phyloP scores from a whole-genome alignment of 2,329 filamentous ascomycete species.

The Ophiosphaerella herpotricha region DNA sequence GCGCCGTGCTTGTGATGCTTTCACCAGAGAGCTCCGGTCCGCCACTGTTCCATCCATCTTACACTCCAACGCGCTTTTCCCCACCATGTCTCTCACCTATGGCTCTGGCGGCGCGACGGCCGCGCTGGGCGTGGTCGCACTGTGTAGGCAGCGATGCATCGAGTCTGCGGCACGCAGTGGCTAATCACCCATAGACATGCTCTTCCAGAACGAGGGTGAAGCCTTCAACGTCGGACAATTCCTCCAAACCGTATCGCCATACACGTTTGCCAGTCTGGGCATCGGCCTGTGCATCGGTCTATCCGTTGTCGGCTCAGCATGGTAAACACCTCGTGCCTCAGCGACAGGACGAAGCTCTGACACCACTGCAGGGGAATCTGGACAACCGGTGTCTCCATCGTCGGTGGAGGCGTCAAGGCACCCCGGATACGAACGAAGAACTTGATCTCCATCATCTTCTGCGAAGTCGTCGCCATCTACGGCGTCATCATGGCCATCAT shows the following conservation, averaged over 20 bases:
- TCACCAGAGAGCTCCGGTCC: slow-evolving; percentile 33
- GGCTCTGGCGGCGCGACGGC: slow-evolving; percentile 69
- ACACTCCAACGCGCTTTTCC: slow-evolving; percentile 13
- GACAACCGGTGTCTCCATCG: slow-evolving; percentile 95
- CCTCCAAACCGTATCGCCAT: slow-evolving; percentile 90
- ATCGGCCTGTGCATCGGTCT: slow-evolving; percentile 94
- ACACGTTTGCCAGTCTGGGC: slow-evolving; percentile 88
- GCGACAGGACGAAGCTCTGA: slow-evolving; percentile 15
- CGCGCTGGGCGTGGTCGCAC: slow-evolving; percentile 73
- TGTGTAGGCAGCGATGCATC: slow-evolving; percentile 64
- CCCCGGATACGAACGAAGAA: slow-evolving; percentile 99
- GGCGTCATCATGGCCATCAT: slow-evolving; percentile 99
- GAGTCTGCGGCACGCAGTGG: slow-evolving; percentile 25
- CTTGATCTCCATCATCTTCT: slow-evolving; percentile 99
- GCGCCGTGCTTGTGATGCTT: slow-evolving; percentile 28
- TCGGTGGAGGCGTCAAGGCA: slow-evolving; percentile 94
- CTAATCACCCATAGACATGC: slow-evolving; percentile 74
- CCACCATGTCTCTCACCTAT: slow-evolving; percentile 73
- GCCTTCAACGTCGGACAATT: slow-evolving; percentile 96
- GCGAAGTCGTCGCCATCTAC: slow-evolving; percentile 99
- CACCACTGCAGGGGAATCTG: slow-evolving; percentile 82
- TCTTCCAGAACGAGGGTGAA: slow-evolving; percentile 96
- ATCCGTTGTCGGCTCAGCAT: slow-evolving; percentile 95
- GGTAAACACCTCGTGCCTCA: slow-evolving; percentile 61
- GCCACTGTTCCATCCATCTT: slow-evolving; percentile 33